phyloP scores from a whole-genome alignment of 164 flowering plant species.

The Annona cherimola region DNA sequence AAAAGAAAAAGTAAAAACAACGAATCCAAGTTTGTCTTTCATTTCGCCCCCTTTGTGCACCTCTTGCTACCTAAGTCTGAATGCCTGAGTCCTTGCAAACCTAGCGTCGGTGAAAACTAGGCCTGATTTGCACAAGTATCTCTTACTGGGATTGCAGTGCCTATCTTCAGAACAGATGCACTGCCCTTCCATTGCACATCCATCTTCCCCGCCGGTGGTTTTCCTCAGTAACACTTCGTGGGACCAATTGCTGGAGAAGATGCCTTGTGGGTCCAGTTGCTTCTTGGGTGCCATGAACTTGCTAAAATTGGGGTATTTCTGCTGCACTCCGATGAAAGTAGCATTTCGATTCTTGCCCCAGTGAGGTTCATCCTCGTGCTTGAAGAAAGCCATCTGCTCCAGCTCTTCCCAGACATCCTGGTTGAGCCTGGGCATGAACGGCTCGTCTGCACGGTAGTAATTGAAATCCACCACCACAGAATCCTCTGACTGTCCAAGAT shows the following conservation, averaged over 20 bases:
- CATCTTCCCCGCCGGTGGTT: conserved; percentile 33
- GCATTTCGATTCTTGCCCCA: conserved; percentile 84
- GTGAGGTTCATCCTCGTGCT: conserved; percentile 73
- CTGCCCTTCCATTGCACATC: conserved; percentile 75
- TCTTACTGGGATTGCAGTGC: conserved; percentile 64
- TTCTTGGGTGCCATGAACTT: conserved; percentile 57
- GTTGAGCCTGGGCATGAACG: conserved; percentile 60
- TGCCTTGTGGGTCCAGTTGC: conserved; percentile 45
- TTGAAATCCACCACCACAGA: conserved; percentile 79
- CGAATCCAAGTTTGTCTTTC: no score
- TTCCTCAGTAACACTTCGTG: conserved; percentile 52
- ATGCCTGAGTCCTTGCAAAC: conserved; percentile 44
- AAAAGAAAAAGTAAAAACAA: no score
- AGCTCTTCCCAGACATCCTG: conserved; percentile 81
- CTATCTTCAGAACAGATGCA: conserved; percentile 73
- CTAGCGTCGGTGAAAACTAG: conserved; percentile 56
- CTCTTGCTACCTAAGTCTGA: background rate
- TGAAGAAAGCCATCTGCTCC: conserved; percentile 87
- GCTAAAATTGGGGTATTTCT: conserved; percentile 43
- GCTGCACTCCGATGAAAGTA: conserved; percentile 54
- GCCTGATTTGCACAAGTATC: conserved; percentile 58
- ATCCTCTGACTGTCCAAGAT: conserved; percentile 69
- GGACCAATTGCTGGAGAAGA: conserved; percentile 69
- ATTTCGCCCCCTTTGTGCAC: no score
- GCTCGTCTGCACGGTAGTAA: conserved; percentile 61